Conservation (phyloP, 495 filamentous ascomycete genomes). For the Aspergillus indologenus region DNA sequence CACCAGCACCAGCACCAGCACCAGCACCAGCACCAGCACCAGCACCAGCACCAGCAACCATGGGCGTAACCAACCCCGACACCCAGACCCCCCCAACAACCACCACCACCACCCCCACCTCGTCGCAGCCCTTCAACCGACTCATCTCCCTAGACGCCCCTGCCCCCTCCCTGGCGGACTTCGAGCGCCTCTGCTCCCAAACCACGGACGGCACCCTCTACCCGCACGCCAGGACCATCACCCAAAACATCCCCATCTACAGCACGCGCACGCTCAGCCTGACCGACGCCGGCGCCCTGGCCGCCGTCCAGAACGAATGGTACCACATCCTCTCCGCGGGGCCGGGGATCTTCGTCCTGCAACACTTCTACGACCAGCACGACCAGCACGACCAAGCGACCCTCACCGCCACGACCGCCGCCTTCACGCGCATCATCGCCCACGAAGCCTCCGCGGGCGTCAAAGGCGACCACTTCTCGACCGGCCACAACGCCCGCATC, state of each 20-base stretch:
- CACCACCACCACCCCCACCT: not conserved
- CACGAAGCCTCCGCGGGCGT: conserved; percentile 23
- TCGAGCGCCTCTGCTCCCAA: conserved; percentile 44
- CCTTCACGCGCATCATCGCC: conserved; percentile 45
- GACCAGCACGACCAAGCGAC: conserved; percentile 18
- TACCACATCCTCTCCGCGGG: conserved; percentile 50
- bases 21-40: not conserved
- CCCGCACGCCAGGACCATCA: conserved; percentile 38
- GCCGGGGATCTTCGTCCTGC: conserved; percentile 52
- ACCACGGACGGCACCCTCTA: conserved; percentile 33
- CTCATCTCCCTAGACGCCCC: conserved; percentile 23
- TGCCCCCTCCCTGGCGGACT: conserved; percentile 30
- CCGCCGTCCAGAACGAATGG: conserved; percentile 52
- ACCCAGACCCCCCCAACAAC: too few species aligned
- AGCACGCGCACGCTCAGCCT: conserved; percentile 31
- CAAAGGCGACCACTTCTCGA: conserved; percentile 56
- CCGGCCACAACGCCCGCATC: conserved; percentile 50
- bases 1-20: too few species aligned
- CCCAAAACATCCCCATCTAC: conserved; percentile 53
- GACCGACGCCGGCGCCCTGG: too few species aligned
- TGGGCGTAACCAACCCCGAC: conserved; percentile 9
- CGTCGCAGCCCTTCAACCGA: too few species aligned
- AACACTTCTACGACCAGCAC: conserved; percentile 37
- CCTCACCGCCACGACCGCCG: conserved; percentile 39
- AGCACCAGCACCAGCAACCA: not conserved